A percentile compares a stretch with the other conserved stretches of the same genome.
These are phyloP conservation scores for Torrubiellomyces zombiae DNA, from an alignment of 2,329 filamentous ascomycete species.

Conservation along the genomic window DNA sequence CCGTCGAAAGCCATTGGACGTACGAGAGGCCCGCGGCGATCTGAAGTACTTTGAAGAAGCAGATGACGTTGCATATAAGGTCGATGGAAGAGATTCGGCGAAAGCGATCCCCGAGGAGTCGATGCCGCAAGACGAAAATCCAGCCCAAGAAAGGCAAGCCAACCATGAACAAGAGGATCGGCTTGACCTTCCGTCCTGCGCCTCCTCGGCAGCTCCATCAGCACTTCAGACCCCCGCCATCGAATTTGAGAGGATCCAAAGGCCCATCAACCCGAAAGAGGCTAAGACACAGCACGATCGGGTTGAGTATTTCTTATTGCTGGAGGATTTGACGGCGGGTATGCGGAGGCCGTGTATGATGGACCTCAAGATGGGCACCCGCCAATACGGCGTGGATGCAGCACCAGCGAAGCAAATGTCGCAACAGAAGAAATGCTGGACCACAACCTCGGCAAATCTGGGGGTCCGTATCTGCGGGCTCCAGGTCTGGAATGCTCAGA, in stretches of 20 bases:
- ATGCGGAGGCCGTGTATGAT: conserved; percentile 96
- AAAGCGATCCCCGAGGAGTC: too few relatives aligned
- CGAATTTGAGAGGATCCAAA: conserved; percentile 27
- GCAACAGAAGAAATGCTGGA: conserved; percentile 81
- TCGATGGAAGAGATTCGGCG: too few relatives aligned
- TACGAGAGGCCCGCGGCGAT: conserved; percentile 53
- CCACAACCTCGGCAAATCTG: conserved; percentile 78
- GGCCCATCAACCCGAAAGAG: conserved; percentile 54
- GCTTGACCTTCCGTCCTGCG: conserved; percentile 18
- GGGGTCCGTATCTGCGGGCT: conserved; percentile 90
- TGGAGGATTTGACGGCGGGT: conserved; percentile 89
- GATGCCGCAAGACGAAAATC: too few relatives aligned
- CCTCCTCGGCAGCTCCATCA: conserved; percentile 12
- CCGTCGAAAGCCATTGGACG: conserved; percentile 54
- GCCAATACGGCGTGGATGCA: conserved; percentile 89
- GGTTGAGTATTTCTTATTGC: conserved; percentile 79
- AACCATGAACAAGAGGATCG: conserved; percentile 3
- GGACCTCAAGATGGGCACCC: conserved; percentile 96
- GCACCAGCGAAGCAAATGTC: conserved; percentile 83
- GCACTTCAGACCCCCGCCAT: conserved; percentile 19
- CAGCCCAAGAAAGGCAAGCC: too few relatives aligned
- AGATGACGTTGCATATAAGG: conserved; percentile 61
- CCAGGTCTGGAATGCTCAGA: conserved; percentile 83
- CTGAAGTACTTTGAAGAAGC: conserved; percentile 87
- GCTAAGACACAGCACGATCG: conserved; percentile 37